Conservation (phyloP, 1,139 yeast species). For the Nakaseomyces delphensis region DNA sequence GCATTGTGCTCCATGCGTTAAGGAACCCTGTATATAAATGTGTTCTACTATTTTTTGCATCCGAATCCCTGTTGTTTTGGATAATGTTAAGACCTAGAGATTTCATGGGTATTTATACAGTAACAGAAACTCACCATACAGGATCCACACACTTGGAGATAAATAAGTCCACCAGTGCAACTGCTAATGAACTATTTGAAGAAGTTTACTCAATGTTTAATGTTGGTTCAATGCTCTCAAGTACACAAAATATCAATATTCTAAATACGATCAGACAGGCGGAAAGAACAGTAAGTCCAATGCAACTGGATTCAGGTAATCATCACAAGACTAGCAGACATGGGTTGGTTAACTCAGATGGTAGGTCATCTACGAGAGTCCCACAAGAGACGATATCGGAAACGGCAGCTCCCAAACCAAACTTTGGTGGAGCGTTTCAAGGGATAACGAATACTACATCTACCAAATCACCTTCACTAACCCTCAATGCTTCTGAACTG, state of each 20-base stretch:
- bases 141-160: constrained; percentile 4
- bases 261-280: background rate
- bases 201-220: constrained; percentile 16
- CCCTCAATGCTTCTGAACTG: constrained; percentile 2
- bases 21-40: constrained; percentile 24
- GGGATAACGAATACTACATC: background rate
- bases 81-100: constrained; percentile 28
- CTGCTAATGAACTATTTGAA: constrained; percentile 13
- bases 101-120: constrained; percentile 14
- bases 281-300: constrained; percentile 5
- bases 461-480: background rate
- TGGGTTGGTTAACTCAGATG: background rate
- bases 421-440: constrained; percentile 4
- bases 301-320: background rate
- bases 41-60: constrained; percentile 22
- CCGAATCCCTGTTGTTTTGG: constrained; percentile 28
- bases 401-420: background rate
- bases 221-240: constrained; percentile 12
- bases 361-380: background rate
- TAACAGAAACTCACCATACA: constrained; percentile 8
- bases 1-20: constrained; percentile 15
- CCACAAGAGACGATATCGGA: background rate
- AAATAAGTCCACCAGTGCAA: constrained; percentile 5
- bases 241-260: constrained; percentile 6
- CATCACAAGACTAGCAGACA: background rate